Percentiles rank a stretch among this genome's conserved stretches.
Conservation (phyloP, 345 rosid genomes). For the Pistacia integerrima region DNA sequence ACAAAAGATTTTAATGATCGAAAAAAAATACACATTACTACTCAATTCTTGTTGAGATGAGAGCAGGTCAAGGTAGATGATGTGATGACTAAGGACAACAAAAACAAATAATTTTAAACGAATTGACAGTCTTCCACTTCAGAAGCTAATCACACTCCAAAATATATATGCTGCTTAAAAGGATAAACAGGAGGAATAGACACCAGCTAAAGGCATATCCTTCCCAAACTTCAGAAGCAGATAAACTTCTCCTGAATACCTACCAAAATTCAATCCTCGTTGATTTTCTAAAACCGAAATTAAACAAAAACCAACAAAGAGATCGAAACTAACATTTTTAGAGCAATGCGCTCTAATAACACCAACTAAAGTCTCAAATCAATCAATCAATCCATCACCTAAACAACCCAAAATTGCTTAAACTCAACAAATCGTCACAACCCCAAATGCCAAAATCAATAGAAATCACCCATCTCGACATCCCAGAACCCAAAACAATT, state of each 20-base stretch:
- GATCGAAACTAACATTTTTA: neutral
- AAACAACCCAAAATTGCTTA: neutral
- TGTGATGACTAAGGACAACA: neutral
- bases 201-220: neutral
- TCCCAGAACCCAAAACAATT: neutral
- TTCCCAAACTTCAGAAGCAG: neutral
- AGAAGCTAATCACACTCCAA: neutral
- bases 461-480: neutral
- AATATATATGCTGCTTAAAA: neutral
- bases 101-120: neutral
- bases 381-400: neutral
- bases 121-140: neutral
- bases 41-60: neutral
- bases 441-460: constrained; percentile 7
- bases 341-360: neutral
- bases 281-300: neutral
- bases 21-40: neutral
- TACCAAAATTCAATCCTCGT: neutral
- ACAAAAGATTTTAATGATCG: neutral
- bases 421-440: neutral
- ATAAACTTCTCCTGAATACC: neutral
- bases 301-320: neutral
- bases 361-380: constrained; percentile 1
- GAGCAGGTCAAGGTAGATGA: neutral
- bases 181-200: neutral